Conservation (phyloP, 495 filamentous ascomycete genomes). For the Geoglossum glabrum region DNA sequence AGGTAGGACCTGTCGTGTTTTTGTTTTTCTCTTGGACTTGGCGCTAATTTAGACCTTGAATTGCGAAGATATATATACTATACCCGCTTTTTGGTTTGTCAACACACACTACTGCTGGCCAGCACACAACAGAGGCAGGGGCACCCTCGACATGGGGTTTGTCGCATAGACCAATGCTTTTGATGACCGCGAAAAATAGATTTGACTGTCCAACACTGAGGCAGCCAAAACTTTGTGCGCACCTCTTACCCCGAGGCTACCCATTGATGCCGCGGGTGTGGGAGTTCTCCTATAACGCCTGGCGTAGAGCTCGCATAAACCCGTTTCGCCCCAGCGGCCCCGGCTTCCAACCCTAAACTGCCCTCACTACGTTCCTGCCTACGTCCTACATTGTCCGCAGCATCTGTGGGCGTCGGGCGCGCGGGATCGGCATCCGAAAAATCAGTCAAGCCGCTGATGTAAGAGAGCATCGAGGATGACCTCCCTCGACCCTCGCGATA, state of each 20-base stretch:
- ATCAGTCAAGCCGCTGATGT: conserved; percentile 45
- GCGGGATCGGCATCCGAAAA: conserved; percentile 19
- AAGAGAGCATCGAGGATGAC: conserved; percentile 47
- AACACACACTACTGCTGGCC: too few species aligned
- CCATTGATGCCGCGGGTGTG: neutral
- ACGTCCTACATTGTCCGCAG: neutral
- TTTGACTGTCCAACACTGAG: neutral
- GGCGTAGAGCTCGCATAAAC: neutral
- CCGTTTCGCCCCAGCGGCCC: neutral
- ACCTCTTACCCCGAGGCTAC: neutral
- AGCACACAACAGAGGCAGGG: neutral
- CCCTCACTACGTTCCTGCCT: neutral
- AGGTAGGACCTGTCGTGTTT: neutral
- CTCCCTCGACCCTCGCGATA: conserved; percentile 24
- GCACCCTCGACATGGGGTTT: neutral
- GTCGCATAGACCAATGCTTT: neutral
- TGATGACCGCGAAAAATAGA: neutral
- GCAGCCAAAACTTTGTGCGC: neutral
- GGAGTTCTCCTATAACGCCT: neutral
- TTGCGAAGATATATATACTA: neutral
- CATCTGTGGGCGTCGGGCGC: neutral
- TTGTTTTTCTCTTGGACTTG: too few species aligned
- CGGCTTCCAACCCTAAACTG: neutral
- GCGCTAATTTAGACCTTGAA: neutral
- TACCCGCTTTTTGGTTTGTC: neutral